phyloP scores from a whole-genome alignment of 1,139 yeast genomes.

The Magnusiomyces magnusii region DNA sequence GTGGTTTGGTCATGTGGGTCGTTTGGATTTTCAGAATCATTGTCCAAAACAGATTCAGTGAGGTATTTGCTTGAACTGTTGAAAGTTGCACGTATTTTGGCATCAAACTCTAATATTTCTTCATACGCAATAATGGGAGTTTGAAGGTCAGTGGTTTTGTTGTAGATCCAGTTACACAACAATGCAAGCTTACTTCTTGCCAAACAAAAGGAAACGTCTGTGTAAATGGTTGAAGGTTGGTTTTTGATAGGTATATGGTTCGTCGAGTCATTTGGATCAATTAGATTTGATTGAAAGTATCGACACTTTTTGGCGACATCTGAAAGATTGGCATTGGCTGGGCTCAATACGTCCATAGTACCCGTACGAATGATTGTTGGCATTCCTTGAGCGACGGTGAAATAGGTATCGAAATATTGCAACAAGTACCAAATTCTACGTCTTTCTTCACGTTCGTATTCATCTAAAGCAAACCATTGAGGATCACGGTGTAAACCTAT shows the following conservation, averaged over 20 bases:
- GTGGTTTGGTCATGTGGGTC: constrained; percentile 17
- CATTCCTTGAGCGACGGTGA: constrained; percentile 30
- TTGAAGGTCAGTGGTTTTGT: constrained; percentile 2
- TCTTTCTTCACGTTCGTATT: constrained; percentile 31
- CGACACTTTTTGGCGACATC: background rate
- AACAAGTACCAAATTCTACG: constrained; percentile 29
- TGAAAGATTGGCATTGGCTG: background rate
- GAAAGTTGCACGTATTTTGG: constrained; percentile 22
- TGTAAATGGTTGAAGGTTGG: constrained; percentile 13
- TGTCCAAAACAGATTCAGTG: constrained; percentile 9
- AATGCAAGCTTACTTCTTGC: constrained; percentile 1
- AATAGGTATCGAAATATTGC: constrained; percentile 25
- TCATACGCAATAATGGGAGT: constrained; percentile 18
- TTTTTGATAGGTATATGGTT: background rate
- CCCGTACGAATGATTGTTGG: constrained; percentile 26
- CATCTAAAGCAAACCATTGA: constrained; percentile 30
- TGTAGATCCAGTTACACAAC: constrained; percentile 2
- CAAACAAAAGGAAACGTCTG: constrained; percentile 22
- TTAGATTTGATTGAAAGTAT: background rate
- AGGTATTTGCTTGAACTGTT: constrained; percentile 23
- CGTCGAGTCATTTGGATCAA: background rate
- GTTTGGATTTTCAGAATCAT: background rate
- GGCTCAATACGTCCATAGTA: constrained; percentile 23
- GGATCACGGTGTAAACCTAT: constrained; percentile 36
- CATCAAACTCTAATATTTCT: constrained; percentile 24